Evolutionary conservation across 768 basidiomycete genomes (phyloP).

Genomic region (Serendipita sp.): DNA sequence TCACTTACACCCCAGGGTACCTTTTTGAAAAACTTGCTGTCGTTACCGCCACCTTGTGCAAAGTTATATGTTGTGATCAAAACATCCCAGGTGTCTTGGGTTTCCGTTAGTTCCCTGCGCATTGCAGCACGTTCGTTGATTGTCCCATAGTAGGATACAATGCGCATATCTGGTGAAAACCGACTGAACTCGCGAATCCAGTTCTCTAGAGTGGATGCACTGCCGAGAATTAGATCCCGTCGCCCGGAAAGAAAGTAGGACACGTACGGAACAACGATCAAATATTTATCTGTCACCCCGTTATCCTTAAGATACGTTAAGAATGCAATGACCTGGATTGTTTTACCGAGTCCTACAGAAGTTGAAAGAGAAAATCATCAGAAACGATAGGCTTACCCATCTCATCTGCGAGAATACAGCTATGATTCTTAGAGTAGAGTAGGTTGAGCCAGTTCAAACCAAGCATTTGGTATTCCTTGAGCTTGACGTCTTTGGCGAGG

Average conservation of each 20-base stretch:
- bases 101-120: slow-evolving; percentile 53
- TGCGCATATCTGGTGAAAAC: slow-evolving; percentile 71
- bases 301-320: slow-evolving; percentile 74
- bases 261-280: slow-evolving; percentile 87
- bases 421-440: slow-evolving; percentile 60
- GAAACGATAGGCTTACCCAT: slow-evolving; percentile 55
- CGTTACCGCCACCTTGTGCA: slow-evolving; percentile 71
- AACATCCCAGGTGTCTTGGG: slow-evolving; percentile 72
- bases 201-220: slow-evolving; percentile 92
- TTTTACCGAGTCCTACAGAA: slow-evolving; percentile 80
- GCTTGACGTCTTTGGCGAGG: slow-evolving; percentile 45
- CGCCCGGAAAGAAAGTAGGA: neutral
- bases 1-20: slow-evolving; percentile 79
- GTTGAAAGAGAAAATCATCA: neutral
- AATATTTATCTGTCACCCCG: slow-evolving; percentile 69
- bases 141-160: slow-evolving; percentile 86
- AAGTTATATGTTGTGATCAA: slow-evolving; percentile 93
- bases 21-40: slow-evolving; percentile 84
- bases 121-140: slow-evolving; percentile 71
- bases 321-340: slow-evolving; percentile 96
- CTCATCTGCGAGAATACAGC: slow-evolving; percentile 96
- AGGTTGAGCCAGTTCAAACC: slow-evolving; percentile 97
- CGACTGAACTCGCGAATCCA: slow-evolving; percentile 94
- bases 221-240: slow-evolving; percentile 19
- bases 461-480: slow-evolving; percentile 94